Percentiles rank a stretch among this genome's conserved stretches.
These are phyloP conservation scores for Sphaerostilbella broomeana DNA, from an alignment of 2,329 filamentous ascomycete genomes.

Conservation along the genomic window DNA sequence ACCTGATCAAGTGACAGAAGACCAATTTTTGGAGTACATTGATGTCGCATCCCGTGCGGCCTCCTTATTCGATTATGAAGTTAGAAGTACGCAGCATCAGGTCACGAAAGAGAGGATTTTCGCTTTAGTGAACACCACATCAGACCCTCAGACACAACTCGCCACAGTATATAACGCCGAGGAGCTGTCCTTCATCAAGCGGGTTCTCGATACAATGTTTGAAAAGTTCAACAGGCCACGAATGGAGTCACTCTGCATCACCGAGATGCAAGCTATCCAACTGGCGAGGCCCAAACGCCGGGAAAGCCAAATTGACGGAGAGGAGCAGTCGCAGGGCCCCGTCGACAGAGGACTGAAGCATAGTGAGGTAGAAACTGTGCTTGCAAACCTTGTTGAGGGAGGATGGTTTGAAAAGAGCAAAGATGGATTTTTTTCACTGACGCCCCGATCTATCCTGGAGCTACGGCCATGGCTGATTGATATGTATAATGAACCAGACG, in stretches of 20 bases:
- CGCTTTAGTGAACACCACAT: conserved; percentile 81
- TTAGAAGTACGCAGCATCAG: conserved; percentile 70
- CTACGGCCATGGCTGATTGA: conserved; percentile 77
- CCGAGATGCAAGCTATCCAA: conserved; percentile 70
- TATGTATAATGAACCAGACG: conserved; percentile 74
- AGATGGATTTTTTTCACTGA: conserved; percentile 67
- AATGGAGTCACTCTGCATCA: conserved; percentile 80
- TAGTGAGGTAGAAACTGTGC: conserved; percentile 66
- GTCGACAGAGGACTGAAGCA: conserved; percentile 59
- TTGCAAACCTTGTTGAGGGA: conserved; percentile 65
- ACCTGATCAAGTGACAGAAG: conserved; percentile 58
- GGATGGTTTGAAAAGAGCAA: conserved; percentile 77
- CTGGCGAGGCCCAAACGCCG: conserved; percentile 48
- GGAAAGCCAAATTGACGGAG: conserved; percentile 25
- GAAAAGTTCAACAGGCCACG: conserved; percentile 73
- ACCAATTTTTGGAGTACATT: conserved; percentile 64
- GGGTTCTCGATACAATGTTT: conserved; percentile 86
- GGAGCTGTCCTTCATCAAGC: conserved; percentile 84
- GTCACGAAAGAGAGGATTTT: conserved; percentile 59
- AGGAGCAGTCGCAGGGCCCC: conserved; percentile 29
- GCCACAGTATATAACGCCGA: conserved; percentile 75
- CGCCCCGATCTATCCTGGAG: conserved; percentile 76
- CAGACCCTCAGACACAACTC: conserved; percentile 78
- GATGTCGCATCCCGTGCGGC: conserved; percentile 64
- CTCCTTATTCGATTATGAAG: conserved; percentile 79